Conservation (phyloP, 2,329 filamentous ascomycete genomes). For the Cytospora piceicola region DNA sequence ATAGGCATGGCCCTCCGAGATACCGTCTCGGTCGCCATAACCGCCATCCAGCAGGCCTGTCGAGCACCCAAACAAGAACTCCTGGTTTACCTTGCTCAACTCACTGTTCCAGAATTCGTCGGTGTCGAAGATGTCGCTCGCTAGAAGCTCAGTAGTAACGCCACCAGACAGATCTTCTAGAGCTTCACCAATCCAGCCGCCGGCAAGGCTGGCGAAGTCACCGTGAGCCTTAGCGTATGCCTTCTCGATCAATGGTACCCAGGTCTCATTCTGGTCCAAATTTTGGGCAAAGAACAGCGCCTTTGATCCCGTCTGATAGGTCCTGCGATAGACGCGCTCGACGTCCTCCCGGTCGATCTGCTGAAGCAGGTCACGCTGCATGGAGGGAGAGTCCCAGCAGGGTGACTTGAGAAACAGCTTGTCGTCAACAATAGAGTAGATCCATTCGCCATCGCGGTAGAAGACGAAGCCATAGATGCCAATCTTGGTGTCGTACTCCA, state of each 20-base stretch:
- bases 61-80: constrained; percentile 71
- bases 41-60: constrained; percentile 54
- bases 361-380: constrained; percentile 74
- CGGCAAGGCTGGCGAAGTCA: constrained; percentile 75
- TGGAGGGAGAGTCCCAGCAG: constrained; percentile 77
- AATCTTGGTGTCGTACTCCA: constrained; percentile 72
- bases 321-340: constrained; percentile 64
- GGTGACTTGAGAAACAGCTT: constrained; percentile 84
- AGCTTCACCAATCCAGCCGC: constrained; percentile 67
- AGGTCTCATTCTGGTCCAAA: constrained; percentile 75
- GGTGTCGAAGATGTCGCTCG: constrained; percentile 72
- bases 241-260: constrained; percentile 79
- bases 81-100: constrained; percentile 75
- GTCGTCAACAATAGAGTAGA: constrained; percentile 88
- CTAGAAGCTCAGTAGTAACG: constrained; percentile 68
- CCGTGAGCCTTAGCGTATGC: constrained; percentile 81
- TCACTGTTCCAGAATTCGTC: constrained; percentile 80
- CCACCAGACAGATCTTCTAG: constrained; percentile 67
- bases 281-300: constrained; percentile 79
- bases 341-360: constrained; percentile 75
- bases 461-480: constrained; percentile 93
- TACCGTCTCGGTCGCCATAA: constrained; percentile 57
- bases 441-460: constrained; percentile 87
- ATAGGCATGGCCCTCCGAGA: constrained; percentile 63
- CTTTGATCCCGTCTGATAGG: constrained; percentile 74